Conservation (phyloP, 495 filamentous ascomycete genomes). For the Cudoniella acicularis region DNA sequence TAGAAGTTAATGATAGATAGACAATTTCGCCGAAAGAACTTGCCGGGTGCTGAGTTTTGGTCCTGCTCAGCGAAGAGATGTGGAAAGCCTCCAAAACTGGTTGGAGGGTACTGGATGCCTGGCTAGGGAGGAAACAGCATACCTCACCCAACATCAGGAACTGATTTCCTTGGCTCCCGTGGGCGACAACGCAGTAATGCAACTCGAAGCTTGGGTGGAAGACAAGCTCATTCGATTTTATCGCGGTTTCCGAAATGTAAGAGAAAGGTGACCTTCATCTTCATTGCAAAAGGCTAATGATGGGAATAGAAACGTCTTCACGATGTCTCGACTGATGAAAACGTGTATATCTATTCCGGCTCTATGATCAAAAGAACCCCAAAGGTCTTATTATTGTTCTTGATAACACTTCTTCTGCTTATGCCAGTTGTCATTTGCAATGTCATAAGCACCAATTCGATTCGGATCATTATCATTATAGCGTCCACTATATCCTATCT, state of each 20-base stretch:
- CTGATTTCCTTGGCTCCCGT: slow-evolving; percentile 23
- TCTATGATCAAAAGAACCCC: slow-evolving; percentile 22
- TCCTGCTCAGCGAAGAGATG: slow-evolving; percentile 6
- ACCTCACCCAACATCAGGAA: slow-evolving; percentile 25
- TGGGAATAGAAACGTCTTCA: slow-evolving; percentile 1
- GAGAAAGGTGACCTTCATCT: background rate
- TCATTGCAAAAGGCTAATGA: background rate
- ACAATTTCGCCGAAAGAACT: background rate
- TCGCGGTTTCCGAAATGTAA: slow-evolving; percentile 24
- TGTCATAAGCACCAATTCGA: slow-evolving; percentile 14
- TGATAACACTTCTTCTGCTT: slow-evolving; percentile 31
- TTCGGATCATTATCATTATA: slow-evolving; percentile 29
- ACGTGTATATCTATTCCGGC: slow-evolving; percentile 28
- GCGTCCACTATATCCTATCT: slow-evolving; percentile 24
- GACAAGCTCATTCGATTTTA: slow-evolving; percentile 25
- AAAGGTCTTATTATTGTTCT: slow-evolving; percentile 21
- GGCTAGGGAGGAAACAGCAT: slow-evolving; percentile 26
- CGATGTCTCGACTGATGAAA: slow-evolving; percentile 22
- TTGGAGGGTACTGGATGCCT: background rate
- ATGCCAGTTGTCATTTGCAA: slow-evolving; percentile 31
- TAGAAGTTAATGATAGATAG: background rate
- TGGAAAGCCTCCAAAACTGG: slow-evolving; percentile 3
- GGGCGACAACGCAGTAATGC: slow-evolving; percentile 21
- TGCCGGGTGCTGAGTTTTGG: slow-evolving; percentile 17
- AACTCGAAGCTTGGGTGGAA: slow-evolving; percentile 29